phyloP scores from a whole-genome alignment of 1,284 basidiomycete genomes.

The Boletus semigastroideus region DNA sequence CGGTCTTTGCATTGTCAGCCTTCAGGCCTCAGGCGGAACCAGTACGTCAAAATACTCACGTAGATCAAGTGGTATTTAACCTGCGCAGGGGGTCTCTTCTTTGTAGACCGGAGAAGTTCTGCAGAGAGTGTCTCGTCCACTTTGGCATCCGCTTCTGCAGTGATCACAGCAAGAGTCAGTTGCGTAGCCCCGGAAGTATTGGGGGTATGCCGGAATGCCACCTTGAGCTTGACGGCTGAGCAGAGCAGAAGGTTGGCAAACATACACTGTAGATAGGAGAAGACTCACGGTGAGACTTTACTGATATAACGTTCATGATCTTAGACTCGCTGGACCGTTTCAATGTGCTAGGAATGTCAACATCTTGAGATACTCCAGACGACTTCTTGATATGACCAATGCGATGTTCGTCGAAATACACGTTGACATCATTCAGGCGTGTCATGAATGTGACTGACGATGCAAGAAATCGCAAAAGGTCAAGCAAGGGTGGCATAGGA shows the following conservation, averaged over 20 bases:
- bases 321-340: conserved; percentile 8
- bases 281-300: conserved; percentile 19
- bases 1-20: too few relatives aligned
- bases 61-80: conserved; percentile 86
- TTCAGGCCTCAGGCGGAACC: too few relatives aligned
- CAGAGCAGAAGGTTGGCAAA: background rate
- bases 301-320: conserved; percentile 17
- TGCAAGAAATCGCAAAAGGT: conserved; percentile 87
- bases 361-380: conserved; percentile 53
- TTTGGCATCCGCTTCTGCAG: conserved; percentile 72
- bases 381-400: conserved; percentile 78
- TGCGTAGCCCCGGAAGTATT: conserved; percentile 70
- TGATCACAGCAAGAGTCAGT: conserved; percentile 68
- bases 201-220: conserved; percentile 81
- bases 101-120: conserved; percentile 87
- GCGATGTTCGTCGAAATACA: conserved; percentile 78
- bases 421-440: conserved; percentile 72
- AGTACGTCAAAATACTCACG: conserved; percentile 41
- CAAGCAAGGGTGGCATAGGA: conserved; percentile 81
- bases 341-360: conserved; percentile 47
- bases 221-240: conserved; percentile 75
- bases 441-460: conserved; percentile 96
- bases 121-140: conserved; percentile 65
- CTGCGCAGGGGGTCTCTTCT: conserved; percentile 82
- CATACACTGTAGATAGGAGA: background rate